These are phyloP conservation scores for Apophysomyces sp. DNA, from an alignment of 371 early-diverging fungal genomes.

Conservation along the genomic window DNA sequence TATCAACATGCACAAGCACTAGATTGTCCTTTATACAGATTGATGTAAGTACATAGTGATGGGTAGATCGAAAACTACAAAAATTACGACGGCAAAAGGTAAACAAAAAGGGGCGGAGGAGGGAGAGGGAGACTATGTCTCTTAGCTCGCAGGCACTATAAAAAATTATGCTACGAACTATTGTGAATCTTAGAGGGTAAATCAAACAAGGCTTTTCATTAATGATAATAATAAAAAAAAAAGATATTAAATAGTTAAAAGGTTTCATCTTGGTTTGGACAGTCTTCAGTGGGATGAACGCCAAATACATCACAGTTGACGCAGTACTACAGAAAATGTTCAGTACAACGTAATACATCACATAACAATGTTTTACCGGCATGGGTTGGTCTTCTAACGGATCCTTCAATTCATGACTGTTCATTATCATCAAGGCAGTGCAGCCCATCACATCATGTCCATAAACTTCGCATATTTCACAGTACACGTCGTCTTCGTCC, in stretches of 20 bases:
- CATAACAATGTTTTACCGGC: neutral
- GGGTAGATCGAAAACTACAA: neutral
- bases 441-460: conserved; percentile 65
- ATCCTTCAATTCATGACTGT: conserved; percentile 1
- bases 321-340: conserved; percentile 50
- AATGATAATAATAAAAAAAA: too few relatives aligned
- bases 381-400: conserved; percentile 1
- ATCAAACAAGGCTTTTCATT: neutral
- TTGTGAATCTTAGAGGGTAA: neutral
- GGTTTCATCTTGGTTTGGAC: conserved; percentile 62
- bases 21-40: too few relatives aligned
- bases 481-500: conserved; percentile 26
- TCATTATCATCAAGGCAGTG: conserved; percentile 28
- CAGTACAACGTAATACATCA: neutral
- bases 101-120: neutral
- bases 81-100: neutral
- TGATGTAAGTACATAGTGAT: neutral
- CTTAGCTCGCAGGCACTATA: neutral
- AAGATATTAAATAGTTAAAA: conserved; percentile 26
- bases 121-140: neutral
- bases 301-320: conserved; percentile 68
- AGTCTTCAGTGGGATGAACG: conserved; percentile 63
- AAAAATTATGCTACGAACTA: too few relatives aligned
- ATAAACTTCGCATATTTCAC: conserved; percentile 61
- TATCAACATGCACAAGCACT: too few relatives aligned